phyloP scores from a whole-genome alignment of 345 rosid genomes.

The Pugionium cornutum region DNA sequence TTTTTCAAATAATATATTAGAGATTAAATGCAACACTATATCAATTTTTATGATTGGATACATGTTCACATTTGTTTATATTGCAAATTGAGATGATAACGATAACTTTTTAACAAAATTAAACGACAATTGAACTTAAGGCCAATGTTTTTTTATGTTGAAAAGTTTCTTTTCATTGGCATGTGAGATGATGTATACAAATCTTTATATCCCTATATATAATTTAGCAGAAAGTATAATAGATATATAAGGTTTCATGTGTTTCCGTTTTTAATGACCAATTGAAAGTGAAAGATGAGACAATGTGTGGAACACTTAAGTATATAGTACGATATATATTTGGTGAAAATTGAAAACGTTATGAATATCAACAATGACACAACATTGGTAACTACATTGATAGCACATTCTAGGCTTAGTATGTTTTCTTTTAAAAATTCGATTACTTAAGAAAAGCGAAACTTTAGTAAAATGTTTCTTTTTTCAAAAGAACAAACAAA shows the following conservation, averaged over 20 bases:
- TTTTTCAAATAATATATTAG: too few relatives aligned
- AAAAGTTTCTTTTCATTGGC: too few relatives aligned
- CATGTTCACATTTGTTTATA: too few relatives aligned
- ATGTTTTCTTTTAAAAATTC: background rate
- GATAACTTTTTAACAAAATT: too few relatives aligned
- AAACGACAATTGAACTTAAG: too few relatives aligned
- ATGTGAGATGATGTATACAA: too few relatives aligned
- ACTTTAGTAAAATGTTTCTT: background rate
- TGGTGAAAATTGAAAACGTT: conserved; percentile 2
- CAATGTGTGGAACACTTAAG: background rate
- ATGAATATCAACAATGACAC: background rate
- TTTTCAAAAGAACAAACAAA: background rate
- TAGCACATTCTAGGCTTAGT: background rate
- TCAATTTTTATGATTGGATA: too few relatives aligned
- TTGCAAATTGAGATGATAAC: too few relatives aligned
- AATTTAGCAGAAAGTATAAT: background rate
- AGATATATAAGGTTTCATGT: conserved; percentile 11
- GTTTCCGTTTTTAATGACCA: conserved; percentile 14
- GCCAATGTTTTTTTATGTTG: too few relatives aligned
- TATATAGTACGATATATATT: background rate
- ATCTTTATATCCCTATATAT: background rate
- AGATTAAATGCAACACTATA: too few relatives aligned
- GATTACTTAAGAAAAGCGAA: background rate
- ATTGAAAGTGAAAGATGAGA: conserved; percentile 17
- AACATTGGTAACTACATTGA: background rate